These are phyloP conservation scores for Rhytidhysteron rufulum DNA, from an alignment of 2,329 filamentous ascomycete species.

Conservation along the genomic window DNA sequence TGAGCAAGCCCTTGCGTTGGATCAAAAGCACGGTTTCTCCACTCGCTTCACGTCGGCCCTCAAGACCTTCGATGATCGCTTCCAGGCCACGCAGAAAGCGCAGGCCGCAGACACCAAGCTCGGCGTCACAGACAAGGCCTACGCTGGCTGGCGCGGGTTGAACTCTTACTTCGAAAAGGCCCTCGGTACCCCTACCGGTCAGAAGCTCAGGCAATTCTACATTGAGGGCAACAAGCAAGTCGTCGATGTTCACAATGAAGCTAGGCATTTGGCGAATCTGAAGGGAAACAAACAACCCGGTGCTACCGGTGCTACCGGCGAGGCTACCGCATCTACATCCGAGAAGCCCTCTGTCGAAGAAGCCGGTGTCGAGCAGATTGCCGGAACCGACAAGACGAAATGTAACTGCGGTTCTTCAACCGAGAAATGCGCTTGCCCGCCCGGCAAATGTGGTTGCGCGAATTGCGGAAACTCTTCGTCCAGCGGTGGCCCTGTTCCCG, in stretches of 20 bases:
- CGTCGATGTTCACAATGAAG: conserved; percentile 89
- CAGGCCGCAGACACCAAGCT: conserved; percentile 81
- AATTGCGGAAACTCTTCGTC: conserved; percentile 48
- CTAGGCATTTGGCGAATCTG: conserved; percentile 78
- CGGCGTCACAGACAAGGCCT: conserved; percentile 71
- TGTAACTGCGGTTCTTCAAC: conserved; percentile 47
- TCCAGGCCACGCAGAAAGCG: conserved; percentile 83
- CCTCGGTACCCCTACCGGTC: conserved; percentile 77
- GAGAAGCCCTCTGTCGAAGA: conserved; percentile 34
- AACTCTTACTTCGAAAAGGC: conserved; percentile 95
- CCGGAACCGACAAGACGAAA: conserved; percentile 40
- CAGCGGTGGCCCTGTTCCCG: too few relatives aligned
- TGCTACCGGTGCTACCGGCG: conserved; percentile 9
- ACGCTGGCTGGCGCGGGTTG: conserved; percentile 63
- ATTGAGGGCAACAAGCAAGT: conserved; percentile 81
- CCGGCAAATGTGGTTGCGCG: conserved; percentile 46
- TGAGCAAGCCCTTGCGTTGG: conserved; percentile 78
- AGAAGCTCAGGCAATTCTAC: conserved; percentile 87
- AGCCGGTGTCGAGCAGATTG: conserved; percentile 34
- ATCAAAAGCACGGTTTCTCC: conserved; percentile 84
- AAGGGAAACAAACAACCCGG: conserved; percentile 68
- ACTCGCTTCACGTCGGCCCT: conserved; percentile 74
- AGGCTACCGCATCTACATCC: conserved; percentile 10
- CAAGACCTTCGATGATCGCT: conserved; percentile 74
- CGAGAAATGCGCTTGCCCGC: conserved; percentile 43